Conservation (phyloP, 805 yeast species). For the Alloascoidea hylecoeti region DNA sequence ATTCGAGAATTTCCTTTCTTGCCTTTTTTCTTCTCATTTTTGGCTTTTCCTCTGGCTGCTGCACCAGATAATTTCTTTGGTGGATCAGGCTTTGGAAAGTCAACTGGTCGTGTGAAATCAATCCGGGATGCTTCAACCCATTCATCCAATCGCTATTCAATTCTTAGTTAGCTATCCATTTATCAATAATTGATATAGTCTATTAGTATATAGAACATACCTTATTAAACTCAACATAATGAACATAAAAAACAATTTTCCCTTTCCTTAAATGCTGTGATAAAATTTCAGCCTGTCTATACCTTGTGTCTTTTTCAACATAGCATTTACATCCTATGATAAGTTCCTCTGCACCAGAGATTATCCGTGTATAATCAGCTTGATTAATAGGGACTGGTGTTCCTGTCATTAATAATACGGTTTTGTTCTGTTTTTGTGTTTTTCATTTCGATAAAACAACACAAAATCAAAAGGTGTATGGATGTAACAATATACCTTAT, state of each 20-base stretch:
- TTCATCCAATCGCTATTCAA: slow-evolving; percentile 64
- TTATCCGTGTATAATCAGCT: neutral
- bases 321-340: slow-evolving; percentile 70
- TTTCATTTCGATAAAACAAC: too few species aligned
- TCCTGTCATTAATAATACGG: too few species aligned
- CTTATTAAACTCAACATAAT: slow-evolving; percentile 87
- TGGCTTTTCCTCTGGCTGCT: slow-evolving; percentile 10
- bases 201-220: slow-evolving; percentile 4
- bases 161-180: neutral
- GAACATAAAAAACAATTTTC: slow-evolving; percentile 76
- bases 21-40: slow-evolving; percentile 6
- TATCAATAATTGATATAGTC: slow-evolving; percentile 1
- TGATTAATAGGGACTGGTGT: neutral
- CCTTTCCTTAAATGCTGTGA: slow-evolving; percentile 66
- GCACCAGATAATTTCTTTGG: slow-evolving; percentile 25
- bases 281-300: slow-evolving; percentile 72
- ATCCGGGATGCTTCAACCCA: slow-evolving; percentile 73
- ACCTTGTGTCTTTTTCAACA: slow-evolving; percentile 70
- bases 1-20: slow-evolving; percentile 4
- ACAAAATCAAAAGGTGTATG: too few species aligned
- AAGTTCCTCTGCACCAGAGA: slow-evolving; percentile 27
- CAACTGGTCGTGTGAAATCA: slow-evolving; percentile 55
- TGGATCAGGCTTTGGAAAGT: slow-evolving; percentile 50
- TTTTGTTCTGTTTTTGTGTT: too few species aligned
- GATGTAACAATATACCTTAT: too few species aligned